Conservation (phyloP, 31 red algal species). For the Asparagopsis taxiformis region DNA sequence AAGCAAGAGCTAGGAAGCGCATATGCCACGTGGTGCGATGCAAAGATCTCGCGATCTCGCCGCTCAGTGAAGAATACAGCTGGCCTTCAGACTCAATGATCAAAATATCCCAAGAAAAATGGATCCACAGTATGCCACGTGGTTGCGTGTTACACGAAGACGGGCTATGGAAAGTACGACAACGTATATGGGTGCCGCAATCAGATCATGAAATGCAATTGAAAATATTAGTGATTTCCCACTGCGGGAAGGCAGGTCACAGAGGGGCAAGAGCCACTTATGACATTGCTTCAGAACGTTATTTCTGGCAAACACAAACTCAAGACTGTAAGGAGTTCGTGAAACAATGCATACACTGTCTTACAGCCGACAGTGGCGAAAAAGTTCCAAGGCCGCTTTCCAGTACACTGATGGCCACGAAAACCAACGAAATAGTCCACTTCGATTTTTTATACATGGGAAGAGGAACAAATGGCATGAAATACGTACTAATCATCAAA, state of each 20-base stretch:
- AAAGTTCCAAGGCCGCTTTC: neutral
- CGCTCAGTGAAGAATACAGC: neutral
- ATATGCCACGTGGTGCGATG: neutral
- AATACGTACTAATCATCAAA: neutral
- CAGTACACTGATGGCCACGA: neutral
- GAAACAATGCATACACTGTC: neutral
- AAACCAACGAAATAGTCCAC: neutral
- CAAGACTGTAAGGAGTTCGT: neutral
- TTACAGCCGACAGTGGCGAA: neutral
- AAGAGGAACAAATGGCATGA: neutral
- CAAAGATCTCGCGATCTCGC: neutral
- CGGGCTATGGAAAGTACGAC: neutral
- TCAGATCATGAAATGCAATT: neutral
- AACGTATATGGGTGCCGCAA: neutral
- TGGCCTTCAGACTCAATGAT: neutral
- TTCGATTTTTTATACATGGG: slow-evolving; percentile 1
- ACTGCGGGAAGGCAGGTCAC: neutral
- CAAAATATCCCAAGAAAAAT: neutral
- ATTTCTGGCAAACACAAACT: neutral
- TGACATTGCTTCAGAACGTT: neutral
- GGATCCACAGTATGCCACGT: neutral
- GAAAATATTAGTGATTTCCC: neutral
- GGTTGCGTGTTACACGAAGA: neutral
- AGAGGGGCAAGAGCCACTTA: no score
- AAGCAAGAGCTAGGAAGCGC: neutral